These are phyloP conservation scores for Borovskyia barvae DNA, from an alignment of 208 protist species.

Conservation along the genomic window DNA sequence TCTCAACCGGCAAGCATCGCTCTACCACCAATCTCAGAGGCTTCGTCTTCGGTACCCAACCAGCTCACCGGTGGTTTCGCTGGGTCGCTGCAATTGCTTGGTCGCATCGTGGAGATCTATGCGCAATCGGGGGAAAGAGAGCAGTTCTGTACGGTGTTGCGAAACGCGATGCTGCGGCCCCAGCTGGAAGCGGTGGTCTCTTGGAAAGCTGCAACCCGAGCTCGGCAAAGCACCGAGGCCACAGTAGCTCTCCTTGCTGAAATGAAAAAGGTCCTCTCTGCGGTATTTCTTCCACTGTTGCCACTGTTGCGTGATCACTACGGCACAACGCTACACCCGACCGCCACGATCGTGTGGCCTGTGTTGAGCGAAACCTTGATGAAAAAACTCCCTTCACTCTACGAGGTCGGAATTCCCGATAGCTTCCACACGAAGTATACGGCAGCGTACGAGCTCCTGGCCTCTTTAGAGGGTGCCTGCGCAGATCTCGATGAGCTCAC, in stretches of 20 bases:
- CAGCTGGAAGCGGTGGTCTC: conserved; percentile 67
- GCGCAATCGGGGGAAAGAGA: conserved; percentile 25
- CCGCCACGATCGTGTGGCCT: conserved; percentile 77
- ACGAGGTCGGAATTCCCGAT: conserved; percentile 69
- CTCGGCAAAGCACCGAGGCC: conserved; percentile 57
- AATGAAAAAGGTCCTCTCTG: conserved; percentile 38
- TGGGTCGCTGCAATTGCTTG: conserved; percentile 16
- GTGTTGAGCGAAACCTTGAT: conserved; percentile 69
- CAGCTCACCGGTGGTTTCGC: too few species aligned
- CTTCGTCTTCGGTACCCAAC: not conserved
- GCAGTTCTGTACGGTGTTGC: conserved; percentile 64
- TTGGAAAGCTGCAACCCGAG: conserved; percentile 81
- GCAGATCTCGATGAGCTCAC: conserved; percentile 53
- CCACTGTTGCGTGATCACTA: conserved; percentile 50
- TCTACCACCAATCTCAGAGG: not conserved
- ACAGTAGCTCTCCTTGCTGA: conserved; percentile 50
- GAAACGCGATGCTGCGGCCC: conserved; percentile 52
- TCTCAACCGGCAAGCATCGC: not conserved
- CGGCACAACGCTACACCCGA: conserved; percentile 33
- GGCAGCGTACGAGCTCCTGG: conserved; percentile 61
- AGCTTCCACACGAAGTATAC: conserved; percentile 74
- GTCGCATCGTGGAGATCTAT: conserved; percentile 53
- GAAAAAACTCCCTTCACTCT: conserved; percentile 78
- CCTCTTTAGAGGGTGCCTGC: conserved; percentile 53
- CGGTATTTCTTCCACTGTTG: conserved; percentile 45